Conservation (phyloP, 176 grass and related monocot species). For the Juncus effusus region DNA sequence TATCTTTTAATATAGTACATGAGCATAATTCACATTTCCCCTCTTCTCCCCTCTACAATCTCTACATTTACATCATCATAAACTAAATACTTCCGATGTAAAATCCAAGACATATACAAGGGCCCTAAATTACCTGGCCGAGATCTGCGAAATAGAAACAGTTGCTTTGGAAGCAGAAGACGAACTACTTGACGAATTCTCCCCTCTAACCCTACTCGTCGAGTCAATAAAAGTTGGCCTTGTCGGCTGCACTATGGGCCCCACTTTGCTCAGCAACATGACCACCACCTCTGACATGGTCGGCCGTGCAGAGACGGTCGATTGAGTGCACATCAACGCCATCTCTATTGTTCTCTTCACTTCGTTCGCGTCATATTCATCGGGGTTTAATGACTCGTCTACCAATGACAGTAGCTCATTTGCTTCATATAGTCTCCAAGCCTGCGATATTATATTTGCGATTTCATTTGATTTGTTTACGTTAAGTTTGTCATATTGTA, state of each 20-base stretch:
- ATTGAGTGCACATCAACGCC: slow-evolving; percentile 81
- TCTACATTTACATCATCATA: slow-evolving; percentile 16
- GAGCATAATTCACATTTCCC: no score
- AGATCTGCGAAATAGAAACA: slow-evolving; percentile 44
- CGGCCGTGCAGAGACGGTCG: slow-evolving; percentile 49
- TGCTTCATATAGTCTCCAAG: slow-evolving; percentile 66
- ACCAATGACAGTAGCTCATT: slow-evolving; percentile 46
- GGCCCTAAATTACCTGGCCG: slow-evolving; percentile 38
- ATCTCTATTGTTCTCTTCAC: slow-evolving; percentile 54
- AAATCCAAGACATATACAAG: slow-evolving; percentile 22
- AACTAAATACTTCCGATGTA: slow-evolving; percentile 10
- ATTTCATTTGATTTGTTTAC: not conserved
- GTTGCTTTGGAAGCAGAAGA: slow-evolving; percentile 62
- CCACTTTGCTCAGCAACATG: slow-evolving; percentile 49
- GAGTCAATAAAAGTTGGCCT: slow-evolving; percentile 70
- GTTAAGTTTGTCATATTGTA: not conserved
- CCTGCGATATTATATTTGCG: slow-evolving; percentile 27
- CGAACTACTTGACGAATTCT: slow-evolving; percentile 49
- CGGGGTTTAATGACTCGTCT: slow-evolving; percentile 47
- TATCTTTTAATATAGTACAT: no score
- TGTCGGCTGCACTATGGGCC: slow-evolving; percentile 37
- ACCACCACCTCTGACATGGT: slow-evolving; percentile 74
- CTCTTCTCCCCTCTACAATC: no score
- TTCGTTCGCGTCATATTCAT: slow-evolving; percentile 50
- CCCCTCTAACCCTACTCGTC: slow-evolving; percentile 42